Evolutionary conservation across 1,139 yeast genomes (phyloP).

Genomic region (Lodderomyces elongisporus): DNA sequence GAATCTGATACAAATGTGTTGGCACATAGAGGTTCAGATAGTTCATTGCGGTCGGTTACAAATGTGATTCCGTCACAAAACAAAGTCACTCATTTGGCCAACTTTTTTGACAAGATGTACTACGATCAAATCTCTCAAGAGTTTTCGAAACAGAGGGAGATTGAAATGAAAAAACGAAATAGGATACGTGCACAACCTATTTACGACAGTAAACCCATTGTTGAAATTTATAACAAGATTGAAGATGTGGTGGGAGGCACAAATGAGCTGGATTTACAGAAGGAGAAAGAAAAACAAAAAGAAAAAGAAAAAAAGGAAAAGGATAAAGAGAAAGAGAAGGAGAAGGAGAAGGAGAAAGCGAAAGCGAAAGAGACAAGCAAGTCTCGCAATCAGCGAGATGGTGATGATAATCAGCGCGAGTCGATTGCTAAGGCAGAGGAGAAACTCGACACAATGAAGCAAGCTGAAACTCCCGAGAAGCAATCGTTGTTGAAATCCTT

Average conservation of each 20-base stretch:
- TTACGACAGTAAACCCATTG: constrained; percentile 78
- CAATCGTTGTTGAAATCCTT: constrained; percentile 77
- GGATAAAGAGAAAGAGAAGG: constrained; percentile 10
- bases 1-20: constrained; percentile 1
- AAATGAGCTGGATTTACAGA: constrained; percentile 17
- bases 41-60: constrained; percentile 7
- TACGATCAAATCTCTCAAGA: constrained; percentile 79
- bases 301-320: constrained; percentile 10
- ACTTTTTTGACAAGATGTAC: constrained; percentile 69
- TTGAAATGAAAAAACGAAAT: constrained; percentile 59
- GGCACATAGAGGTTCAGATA: constrained; percentile 9
- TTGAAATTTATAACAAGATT: constrained; percentile 84
- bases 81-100: constrained; percentile 60
- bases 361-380: constrained; percentile 4
- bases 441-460: constrained; percentile 7
- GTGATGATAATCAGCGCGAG: background rate
- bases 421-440: constrained; percentile 10
- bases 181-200: constrained; percentile 74
- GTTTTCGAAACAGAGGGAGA: constrained; percentile 81
- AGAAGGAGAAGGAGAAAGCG: constrained; percentile 10
- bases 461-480: constrained; percentile 45
- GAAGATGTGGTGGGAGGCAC: constrained; percentile 66
- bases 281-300: constrained; percentile 8
- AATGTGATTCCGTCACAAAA: constrained; percentile 16
- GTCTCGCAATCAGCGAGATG: background rate